Percentiles rank a stretch among this genome's conserved stretches.
Evolutionary conservation across 352 stramenopile genomes (phyloP).

Genomic region (Phytophthora gonapodyides): DNA sequence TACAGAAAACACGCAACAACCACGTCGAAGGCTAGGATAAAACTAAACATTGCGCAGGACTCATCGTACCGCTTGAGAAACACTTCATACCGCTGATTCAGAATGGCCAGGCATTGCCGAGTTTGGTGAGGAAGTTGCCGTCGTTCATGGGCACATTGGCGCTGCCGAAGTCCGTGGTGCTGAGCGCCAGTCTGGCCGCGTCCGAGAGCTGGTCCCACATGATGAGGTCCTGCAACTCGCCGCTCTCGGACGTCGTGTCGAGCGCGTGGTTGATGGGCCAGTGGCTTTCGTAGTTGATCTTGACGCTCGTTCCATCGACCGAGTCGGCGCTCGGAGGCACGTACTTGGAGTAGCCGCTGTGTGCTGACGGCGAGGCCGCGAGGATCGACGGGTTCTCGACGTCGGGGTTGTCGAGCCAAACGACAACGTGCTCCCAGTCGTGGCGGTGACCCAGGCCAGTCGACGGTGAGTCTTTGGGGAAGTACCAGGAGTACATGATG

Average conservation of each 20-base stretch:
- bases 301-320: slow-evolving; percentile 20
- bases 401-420: slow-evolving; percentile 41
- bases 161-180: slow-evolving; percentile 17
- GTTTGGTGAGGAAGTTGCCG: slow-evolving; percentile 32
- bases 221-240: slow-evolving; percentile 26
- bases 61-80: too few species aligned
- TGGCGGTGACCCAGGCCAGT: slow-evolving; percentile 40
- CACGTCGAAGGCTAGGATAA: too few species aligned
- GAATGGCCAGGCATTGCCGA: slow-evolving; percentile 23
- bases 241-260: slow-evolving; percentile 14
- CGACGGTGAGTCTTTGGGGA: slow-evolving; percentile 47
- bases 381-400: slow-evolving; percentile 8
- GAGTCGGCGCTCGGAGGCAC: slow-evolving; percentile 13
- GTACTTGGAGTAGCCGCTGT: slow-evolving; percentile 26
- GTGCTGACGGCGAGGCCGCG: slow-evolving; percentile 5
- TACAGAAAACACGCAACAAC: too few species aligned
- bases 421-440: slow-evolving; percentile 50
- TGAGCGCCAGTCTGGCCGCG: slow-evolving; percentile 24
- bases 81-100: not conserved
- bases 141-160: slow-evolving; percentile 40
- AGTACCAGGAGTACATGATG: slow-evolving; percentile 53
- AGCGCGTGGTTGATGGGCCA: slow-evolving; percentile 22
- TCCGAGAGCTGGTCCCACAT: slow-evolving; percentile 33
- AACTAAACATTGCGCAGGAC: too few species aligned
- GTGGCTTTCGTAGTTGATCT: slow-evolving; percentile 15